A percentile compares a stretch with the other conserved stretches of the same genome.
phyloP scores from a whole-genome alignment of 2,329 filamentous ascomycete species.

The Colletotrichum plurivorum region DNA sequence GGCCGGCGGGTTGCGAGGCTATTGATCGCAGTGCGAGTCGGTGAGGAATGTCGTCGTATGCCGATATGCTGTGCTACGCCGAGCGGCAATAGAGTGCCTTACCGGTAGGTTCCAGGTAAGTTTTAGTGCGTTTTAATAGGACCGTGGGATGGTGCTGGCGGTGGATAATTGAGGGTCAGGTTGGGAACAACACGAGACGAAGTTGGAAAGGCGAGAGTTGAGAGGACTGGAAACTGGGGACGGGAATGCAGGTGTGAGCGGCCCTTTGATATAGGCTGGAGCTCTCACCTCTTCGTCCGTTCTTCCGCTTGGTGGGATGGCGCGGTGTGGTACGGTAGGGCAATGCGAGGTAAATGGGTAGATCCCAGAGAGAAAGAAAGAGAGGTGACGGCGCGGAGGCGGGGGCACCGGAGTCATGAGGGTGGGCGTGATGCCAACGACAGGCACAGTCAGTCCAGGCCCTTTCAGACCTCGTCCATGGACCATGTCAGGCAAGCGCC shows the following conservation, averaged over 20 bases:
- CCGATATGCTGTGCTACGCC: no score
- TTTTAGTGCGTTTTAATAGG: no score
- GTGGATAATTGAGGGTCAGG: no score
- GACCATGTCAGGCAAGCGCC: slow-evolving; percentile 13
- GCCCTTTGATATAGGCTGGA: slow-evolving; percentile 27
- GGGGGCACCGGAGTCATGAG: slow-evolving; percentile 28
- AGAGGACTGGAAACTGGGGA: background rate
- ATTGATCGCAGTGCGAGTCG: background rate
- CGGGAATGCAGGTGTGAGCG: slow-evolving; percentile 27
- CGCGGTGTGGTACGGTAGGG: no score
- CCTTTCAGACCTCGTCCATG: slow-evolving; percentile 24
- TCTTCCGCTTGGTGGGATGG: slow-evolving; percentile 31
- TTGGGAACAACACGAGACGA: no score
- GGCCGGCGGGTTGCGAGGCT: background rate
- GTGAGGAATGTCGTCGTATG: no score
- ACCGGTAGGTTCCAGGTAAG: no score
- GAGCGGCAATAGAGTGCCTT: no score
- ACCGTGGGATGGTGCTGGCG: no score
- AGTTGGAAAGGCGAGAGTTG: slow-evolving; percentile 11
- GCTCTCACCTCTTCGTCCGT: slow-evolving; percentile 24
- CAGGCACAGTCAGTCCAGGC: slow-evolving; percentile 36
- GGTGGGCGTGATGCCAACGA: slow-evolving; percentile 32
- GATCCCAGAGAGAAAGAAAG: background rate
- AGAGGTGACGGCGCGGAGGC: slow-evolving; percentile 13
- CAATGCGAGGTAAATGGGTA: no score